Percentiles rank a stretch among this genome's conserved stretches.
Conservation (phyloP, 1,284 basidiomycete genomes). For the Cryptococcus sp. region DNA sequence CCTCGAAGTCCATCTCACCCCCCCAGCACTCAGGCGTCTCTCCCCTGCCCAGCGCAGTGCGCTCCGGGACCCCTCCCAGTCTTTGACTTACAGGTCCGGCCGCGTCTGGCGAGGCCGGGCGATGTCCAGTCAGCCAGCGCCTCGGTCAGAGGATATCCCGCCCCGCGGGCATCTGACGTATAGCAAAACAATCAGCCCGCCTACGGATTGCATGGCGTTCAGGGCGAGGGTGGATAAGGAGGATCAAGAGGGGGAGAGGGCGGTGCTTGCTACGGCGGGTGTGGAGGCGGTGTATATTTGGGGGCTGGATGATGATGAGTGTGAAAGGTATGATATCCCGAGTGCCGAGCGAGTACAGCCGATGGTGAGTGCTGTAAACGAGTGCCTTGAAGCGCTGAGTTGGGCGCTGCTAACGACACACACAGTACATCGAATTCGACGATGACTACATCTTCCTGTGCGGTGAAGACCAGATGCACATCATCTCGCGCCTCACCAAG, state of each 20-base stretch:
- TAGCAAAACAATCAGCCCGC: conserved; percentile 31
- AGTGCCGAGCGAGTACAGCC: no score
- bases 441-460: conserved; percentile 45
- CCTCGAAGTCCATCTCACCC: conserved; percentile 16
- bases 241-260: conserved; percentile 21
- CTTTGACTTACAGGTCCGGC: conserved; percentile 10
- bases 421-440: conserved; percentile 48
- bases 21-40: conserved; percentile 4
- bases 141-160: conserved; percentile 10
- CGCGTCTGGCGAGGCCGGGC: conserved; percentile 3
- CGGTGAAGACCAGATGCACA: conserved; percentile 19
- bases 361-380: no score
- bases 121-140: background rate
- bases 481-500: conserved; percentile 31
- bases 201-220: conserved; percentile 33
- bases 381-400: no score
- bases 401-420: no score
- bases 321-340: conserved; percentile 23
- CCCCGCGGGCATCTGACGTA: conserved; percentile 38
- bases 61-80: conserved; percentile 1
- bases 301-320: conserved; percentile 35
- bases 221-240: conserved; percentile 35
- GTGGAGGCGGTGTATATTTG: conserved; percentile 33
- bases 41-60: background rate
- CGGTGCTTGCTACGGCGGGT: conserved; percentile 32